Percentiles rank a stretch among this genome's conserved stretches.
Conservation (phyloP, 2,329 filamentous ascomycete species). For the Nothopassalora personata region DNA sequence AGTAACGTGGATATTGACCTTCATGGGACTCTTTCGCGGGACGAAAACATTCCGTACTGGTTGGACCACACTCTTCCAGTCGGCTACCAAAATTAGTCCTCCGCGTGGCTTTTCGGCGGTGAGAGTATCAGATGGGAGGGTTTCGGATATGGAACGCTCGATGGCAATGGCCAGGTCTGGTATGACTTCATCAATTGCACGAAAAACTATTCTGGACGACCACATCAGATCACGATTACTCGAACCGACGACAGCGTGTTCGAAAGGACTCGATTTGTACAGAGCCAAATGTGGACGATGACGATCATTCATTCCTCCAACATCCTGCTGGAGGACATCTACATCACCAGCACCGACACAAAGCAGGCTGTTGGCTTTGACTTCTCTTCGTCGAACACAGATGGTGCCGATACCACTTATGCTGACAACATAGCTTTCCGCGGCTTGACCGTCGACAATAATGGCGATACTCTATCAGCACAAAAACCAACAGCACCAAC, state of each 20-base stretch:
- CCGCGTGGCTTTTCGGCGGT: slow-evolving; percentile 53
- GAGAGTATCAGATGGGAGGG: slow-evolving; percentile 47
- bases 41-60: slow-evolving; percentile 47
- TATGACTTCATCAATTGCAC: slow-evolving; percentile 42
- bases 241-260: slow-evolving; percentile 46
- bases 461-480: slow-evolving; percentile 49
- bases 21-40: slow-evolving; percentile 43
- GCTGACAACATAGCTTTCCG: slow-evolving; percentile 48
- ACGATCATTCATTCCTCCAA: slow-evolving; percentile 47
- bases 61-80: slow-evolving; percentile 47
- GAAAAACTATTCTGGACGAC: slow-evolving; percentile 37
- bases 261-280: slow-evolving; percentile 47
- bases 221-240: slow-evolving; percentile 50
- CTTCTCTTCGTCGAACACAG: slow-evolving; percentile 29
- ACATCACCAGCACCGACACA: slow-evolving; percentile 47
- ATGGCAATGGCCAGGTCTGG: slow-evolving; percentile 58
- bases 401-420: slow-evolving; percentile 50
- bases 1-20: slow-evolving; percentile 46
- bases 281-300: slow-evolving; percentile 56
- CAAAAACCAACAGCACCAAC: slow-evolving; percentile 53
- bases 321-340: slow-evolving; percentile 47
- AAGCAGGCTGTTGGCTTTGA: slow-evolving; percentile 20
- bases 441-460: slow-evolving; percentile 47
- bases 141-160: slow-evolving; percentile 48
- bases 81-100: slow-evolving; percentile 52